These are phyloP conservation scores for Aspergillus sp. DNA, from an alignment of 2,329 filamentous ascomycete genomes.

Conservation along the genomic window DNA sequence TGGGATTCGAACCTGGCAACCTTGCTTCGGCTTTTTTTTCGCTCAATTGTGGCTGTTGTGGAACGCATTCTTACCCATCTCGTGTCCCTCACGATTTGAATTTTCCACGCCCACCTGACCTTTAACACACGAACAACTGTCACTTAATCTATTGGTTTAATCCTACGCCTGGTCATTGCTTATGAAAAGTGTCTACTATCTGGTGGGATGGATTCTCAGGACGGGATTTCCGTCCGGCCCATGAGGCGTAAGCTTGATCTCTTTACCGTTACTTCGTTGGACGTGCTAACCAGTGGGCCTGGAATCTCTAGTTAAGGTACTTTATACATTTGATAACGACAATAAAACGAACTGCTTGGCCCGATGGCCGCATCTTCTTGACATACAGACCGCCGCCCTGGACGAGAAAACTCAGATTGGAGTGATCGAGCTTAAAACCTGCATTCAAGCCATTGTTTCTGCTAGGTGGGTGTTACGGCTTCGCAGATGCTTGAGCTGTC, in stretches of 20 bases:
- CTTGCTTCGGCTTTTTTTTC: constrained; percentile 16
- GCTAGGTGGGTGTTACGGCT: constrained; percentile 50
- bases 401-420: constrained; percentile 82
- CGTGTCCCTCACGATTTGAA: neutral
- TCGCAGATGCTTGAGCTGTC: neutral
- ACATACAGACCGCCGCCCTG: constrained; percentile 76
- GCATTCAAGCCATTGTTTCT: constrained; percentile 75
- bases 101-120: neutral
- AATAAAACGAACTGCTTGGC: constrained; percentile 87
- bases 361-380: constrained; percentile 74
- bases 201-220: constrained; percentile 44
- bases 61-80: neutral
- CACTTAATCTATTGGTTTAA: neutral
- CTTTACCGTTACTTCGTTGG: neutral
- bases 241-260: constrained; percentile 63
- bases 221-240: constrained; percentile 59
- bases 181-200: constrained; percentile 30
- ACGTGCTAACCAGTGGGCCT: constrained; percentile 17
- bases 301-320: constrained; percentile 74
- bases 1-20: constrained; percentile 1
- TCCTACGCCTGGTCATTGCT: constrained; percentile 17
- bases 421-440: constrained; percentile 81
- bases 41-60: constrained; percentile 5
- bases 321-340: constrained; percentile 92
- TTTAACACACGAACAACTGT: neutral